Evolutionary conservation across 305 asterid species (phyloP), one percentile per base, ranked within the genome.

Genomic region (Petunia hybrid): DNA sequence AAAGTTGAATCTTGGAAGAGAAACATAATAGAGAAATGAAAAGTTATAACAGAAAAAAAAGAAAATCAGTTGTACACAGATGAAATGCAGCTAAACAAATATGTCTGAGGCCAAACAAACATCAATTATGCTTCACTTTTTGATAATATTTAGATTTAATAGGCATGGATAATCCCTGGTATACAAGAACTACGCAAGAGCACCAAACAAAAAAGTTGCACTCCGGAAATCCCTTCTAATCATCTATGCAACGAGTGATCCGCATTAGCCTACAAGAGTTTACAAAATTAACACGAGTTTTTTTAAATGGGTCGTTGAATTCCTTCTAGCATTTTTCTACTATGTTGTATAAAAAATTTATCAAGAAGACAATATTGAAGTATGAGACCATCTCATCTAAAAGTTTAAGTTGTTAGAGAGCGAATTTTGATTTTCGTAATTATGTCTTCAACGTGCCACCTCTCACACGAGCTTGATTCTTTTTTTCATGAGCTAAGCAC

Each of bases 1-100:
- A 91, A 97, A 6, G 99, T 94, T 76, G 99, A 97, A 85, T 94
- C 99, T 97, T 81, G 35, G 83, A 83, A 81, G 80, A 80, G 71
- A 79, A 45, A 77, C 35, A 76, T 83, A 42, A 40, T 61, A 74
- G 1, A 82, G 59, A 41, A 55, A 83, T 39, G 66, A 80, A 77
- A 68, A 81, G 16, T 48, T 36, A 79, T 35, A 76, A 6, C 78
- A 31, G 45, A 73, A 16, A 7, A 38, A 22, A 22, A 60, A 22
- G 65, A 60, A 73, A 73, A 73, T 70, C 77, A 70, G 60, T 40
- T 2, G 61, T 46, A 70, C 41, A 51, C 78, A 73, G 78, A 73
- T 6, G 31, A 71, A 71, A 48, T 12, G 61, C 43, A 71, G 45
- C 62, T 48, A 71, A 45, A 43, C 5, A 71, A 48, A 61, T 48